Evolutionary conservation across 2,329 filamentous ascomycete species (phyloP), one percentile per base, ranked within the genome.

Genomic region (Fusarium tanahbumbuense): DNA sequence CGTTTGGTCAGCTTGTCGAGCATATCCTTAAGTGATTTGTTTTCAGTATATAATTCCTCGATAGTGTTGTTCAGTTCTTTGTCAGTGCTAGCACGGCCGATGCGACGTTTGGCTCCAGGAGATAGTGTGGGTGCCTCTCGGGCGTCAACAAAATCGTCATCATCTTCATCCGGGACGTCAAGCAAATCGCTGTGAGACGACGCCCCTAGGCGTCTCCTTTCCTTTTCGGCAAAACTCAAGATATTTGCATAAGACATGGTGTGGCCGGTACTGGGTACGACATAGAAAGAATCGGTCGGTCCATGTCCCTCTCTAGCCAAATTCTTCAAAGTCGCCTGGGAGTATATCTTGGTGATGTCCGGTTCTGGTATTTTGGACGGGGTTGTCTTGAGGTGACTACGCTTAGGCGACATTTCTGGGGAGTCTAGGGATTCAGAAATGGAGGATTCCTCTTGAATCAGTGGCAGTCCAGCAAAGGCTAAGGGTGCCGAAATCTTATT

Each of bases 241-340:
- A 99, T 98, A 67, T 92, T 94, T 46, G 96, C 94, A 76, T 98
- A 99, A 1, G 94, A 96, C 64, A 94, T 91, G 5, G 94, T 98
- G 69, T 95, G 94, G 8, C 96, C 95, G 20, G 92, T 93, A 0
- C 93, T 92, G 6, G 95, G 96, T 2, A 99, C 96, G 2, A 98
- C 92, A 78, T 98, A 98, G 82, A 99, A 99, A 11, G 92, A 96
- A 74, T 92, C 92, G 62, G 86, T 88, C 18, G 87, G 83, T 18
- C 86, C 85, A 28, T 90, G 86, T 1, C 88, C 89, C 30, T 91
- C 90, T 59, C 92, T 90, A 22, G 89, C 86, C 44, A 97, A 86
- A 1, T 94, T 93, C 54, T 91, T 88, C 56, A 98, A 86, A 6
- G 95, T 93, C 15, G 95, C 93, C 71, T 89, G 90, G 42, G 94